Base-by-base conservation (phyloP, 2,329 filamentous ascomycete species). In the Helotiales sp. region DNA sequence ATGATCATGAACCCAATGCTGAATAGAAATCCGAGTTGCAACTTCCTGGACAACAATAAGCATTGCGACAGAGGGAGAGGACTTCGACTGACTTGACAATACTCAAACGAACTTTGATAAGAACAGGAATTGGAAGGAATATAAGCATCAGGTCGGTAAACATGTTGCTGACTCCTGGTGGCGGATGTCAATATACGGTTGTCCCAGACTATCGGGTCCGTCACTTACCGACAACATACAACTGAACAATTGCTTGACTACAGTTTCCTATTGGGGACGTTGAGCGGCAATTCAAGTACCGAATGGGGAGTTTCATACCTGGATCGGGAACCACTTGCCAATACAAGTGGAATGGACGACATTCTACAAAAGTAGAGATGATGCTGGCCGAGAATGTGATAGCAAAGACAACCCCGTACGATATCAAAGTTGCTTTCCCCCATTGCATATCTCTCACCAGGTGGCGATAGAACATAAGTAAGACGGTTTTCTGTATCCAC, bases 71-170 rank as follows among this genome's bases (percentile, higher is more conserved):
- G 45, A 30, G 4, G 13, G 26, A 10, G 4, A 37, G 30, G 7
- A 24, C 3, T 20, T 15, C 1, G 17, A 50, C 54, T 52, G 3
- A 57, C 55, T 59, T 59, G 20, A 60, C 2, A 10, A 60, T 20
- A 20, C 63, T 50, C 55, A 64, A 22, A 22, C 50, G 34, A 24
- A 72, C 57, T 30, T 60, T 66, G 17, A 71, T 26, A 1, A 71
- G 58, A 30, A 45, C 40, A n/a, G 70, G 69, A 34, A 72, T 55
- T 6, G 70, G 70, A 15, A 72, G 64, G 26, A 69, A 40, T 34
- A 72, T 72, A 20, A 72, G 68, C 28, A 72, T 61, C 24, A 72
- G 24, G 47, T 72, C 70, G n/a, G 70, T 72, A 43, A 67, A 54
- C 13, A 72, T 71, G 40, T 72, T 72, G 20, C 69, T 54, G 26